A percentile compares a stretch with the other conserved stretches of the same genome.
Conservation (phyloP, 768 basidiomycete genomes). For the Auriscalpium orientale region DNA sequence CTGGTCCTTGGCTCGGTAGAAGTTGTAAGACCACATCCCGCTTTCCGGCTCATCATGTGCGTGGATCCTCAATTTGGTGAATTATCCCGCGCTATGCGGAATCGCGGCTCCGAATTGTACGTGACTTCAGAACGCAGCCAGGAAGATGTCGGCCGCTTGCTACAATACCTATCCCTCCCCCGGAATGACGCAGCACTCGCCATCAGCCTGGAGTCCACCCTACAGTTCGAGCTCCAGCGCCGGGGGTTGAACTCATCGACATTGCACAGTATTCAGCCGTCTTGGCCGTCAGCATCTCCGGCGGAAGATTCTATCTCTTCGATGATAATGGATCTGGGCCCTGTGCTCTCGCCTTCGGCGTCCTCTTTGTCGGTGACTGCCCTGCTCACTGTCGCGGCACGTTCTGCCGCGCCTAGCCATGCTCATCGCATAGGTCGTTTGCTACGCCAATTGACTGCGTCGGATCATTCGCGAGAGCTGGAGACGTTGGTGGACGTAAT, state of each 20-base stretch:
- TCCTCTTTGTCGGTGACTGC: background rate
- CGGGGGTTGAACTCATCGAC: slow-evolving; percentile 2
- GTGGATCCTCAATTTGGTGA: slow-evolving; percentile 90
- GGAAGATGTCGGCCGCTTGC: slow-evolving; percentile 9
- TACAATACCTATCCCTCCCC: slow-evolving; percentile 7
- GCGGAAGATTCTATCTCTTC: background rate
- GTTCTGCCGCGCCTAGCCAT: slow-evolving; percentile 10
- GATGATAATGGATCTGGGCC: background rate
- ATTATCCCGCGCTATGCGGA: slow-evolving; percentile 96
- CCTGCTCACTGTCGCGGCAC: slow-evolving; percentile 1
- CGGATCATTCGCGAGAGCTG: slow-evolving; percentile 2
- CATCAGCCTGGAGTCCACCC: too few species aligned
- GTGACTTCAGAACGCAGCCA: slow-evolving; percentile 25
- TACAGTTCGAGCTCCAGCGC: slow-evolving; percentile 8
- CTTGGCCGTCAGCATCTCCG: background rate
- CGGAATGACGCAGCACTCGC: background rate
- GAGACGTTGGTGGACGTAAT: slow-evolving; percentile 4
- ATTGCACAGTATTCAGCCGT: background rate
- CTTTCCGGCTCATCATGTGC: slow-evolving; percentile 91
- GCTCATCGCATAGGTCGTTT: slow-evolving; percentile 1
- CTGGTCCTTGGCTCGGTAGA: slow-evolving; percentile 71
- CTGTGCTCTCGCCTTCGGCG: background rate
- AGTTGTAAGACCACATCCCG: slow-evolving; percentile 70
- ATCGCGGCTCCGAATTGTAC: slow-evolving; percentile 84
- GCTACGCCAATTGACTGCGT: slow-evolving; percentile 4